Base-by-base conservation (phyloP, 2,329 filamentous ascomycete species). In the Phyllosticta citriasiana region DNA sequence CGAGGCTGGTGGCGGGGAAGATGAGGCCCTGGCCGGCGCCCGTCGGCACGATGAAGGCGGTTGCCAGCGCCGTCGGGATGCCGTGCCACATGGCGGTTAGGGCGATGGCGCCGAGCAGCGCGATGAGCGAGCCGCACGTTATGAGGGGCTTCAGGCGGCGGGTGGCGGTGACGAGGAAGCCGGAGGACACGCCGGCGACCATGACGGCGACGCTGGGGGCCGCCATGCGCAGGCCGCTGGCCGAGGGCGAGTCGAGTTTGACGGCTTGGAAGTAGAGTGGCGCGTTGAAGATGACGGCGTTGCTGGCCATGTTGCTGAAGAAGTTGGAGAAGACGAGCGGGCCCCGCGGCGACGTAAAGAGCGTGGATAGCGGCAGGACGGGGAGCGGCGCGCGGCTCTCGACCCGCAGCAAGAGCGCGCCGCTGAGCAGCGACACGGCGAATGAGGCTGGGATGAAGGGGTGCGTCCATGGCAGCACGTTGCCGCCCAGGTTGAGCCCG, bases 221-320 rank as follows among this genome's bases (percentile, higher is more conserved):
- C 22, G 89, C 80, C 59, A 92, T 84, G 53, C 85, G 82, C 27
- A 91, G 81, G n/a, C 88, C 88, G 0, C 88, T 89, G 25, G 80
- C 77, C 0, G 88, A 90, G 16, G 88, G 85, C 5, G 80, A 82
- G 62, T 86, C 84, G 22, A 76, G 71, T 55, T 74, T 73, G 33
- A 76, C 74, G 27, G 74, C 74, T 65, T 77, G 74, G 63, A 76
- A 91, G 76, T 87, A 92, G 7, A 92, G 77, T 0, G 88, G 88
- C 5, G 84, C 84, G 67, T 87, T 86, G 74, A 89, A 89, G 16
- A 88, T 76, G 65, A 88, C 83, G 2, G 79, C 79, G 63, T 81
- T 79, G 63, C 80, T 72, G 1, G 78, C 76, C 16, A 82, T 71
- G 5, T 74, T 70, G 0, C 76, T 76, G 63, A 82, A 80, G 66